phyloP scores from a whole-genome alignment of 768 basidiomycete genomes.

The Psilocybe subaeruginosa region DNA sequence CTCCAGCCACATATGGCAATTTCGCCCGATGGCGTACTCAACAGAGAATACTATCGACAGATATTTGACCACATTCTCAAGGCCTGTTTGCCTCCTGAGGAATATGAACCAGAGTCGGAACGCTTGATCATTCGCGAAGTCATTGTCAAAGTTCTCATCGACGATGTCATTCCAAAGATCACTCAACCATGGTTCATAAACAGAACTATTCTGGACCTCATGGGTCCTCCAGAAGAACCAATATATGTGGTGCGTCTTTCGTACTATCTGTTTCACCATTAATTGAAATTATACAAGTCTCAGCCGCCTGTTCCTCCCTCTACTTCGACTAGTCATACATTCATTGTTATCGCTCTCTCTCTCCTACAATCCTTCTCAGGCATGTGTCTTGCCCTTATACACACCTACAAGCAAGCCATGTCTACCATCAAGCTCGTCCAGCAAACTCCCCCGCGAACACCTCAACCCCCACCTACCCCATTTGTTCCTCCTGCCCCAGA shows the following conservation, averaged over 20 bases:
- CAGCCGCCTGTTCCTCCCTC: conserved; percentile 27
- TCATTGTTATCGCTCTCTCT: conserved; percentile 74
- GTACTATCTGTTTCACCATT: conserved; percentile 2
- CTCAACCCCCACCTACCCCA: conserved; percentile 20
- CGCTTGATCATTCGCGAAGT: conserved; percentile 86
- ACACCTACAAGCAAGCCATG: conserved; percentile 66
- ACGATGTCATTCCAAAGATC: conserved; percentile 67
- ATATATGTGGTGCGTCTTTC: conserved; percentile 31
- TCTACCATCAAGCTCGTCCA: conserved; percentile 71
- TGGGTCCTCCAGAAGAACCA: conserved; percentile 48
- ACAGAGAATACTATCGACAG: conserved; percentile 81
- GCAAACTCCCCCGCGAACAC: conserved; percentile 32
- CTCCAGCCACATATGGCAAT: conserved; percentile 87
- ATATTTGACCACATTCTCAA: conserved; percentile 77
- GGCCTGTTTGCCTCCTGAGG: conserved; percentile 72
- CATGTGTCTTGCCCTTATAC: conserved; percentile 65
- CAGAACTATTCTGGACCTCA: conserved; percentile 61
- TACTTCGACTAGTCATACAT: conserved; percentile 44
- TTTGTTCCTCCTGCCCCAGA: conserved; percentile 11
- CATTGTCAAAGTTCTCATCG: conserved; percentile 74
- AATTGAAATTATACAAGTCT: conserved; percentile 1
- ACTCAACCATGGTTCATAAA: conserved; percentile 93
- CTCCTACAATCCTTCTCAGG: conserved; percentile 75
- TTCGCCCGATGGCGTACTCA: conserved; percentile 61
- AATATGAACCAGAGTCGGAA: conserved; percentile 79